Evolutionary conservation across 306 rosid genomes (phyloP), one percentile per base, ranked within the genome.

Genomic region (Cucurbita maxima): DNA sequence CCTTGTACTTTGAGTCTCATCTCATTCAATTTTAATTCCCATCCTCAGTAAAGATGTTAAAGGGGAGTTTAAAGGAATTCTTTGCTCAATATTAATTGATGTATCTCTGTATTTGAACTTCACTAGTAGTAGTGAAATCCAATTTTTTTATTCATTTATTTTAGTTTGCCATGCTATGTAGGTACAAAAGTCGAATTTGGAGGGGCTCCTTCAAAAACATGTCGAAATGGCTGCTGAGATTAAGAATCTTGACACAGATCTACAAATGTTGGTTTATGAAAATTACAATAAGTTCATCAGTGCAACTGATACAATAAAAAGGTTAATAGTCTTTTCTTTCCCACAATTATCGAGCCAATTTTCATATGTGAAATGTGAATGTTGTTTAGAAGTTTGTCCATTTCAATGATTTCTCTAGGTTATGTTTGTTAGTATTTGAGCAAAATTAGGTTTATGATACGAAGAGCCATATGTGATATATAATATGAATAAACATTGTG

Each of bases 221-320:
- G 92, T 90, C 53, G 88, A 86, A 73, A 82, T 91, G 90, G 96
- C 98, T 2, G 97, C 98, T 18, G 98, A 94, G 80, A 91, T 90
- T n/a, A 94, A 94, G 95, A 94, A 94, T 86, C 96, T 94, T 3
- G 98, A 94, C 76, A 94, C 97, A 11, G 98, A 90, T 78, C 78
- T 94, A 77, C 98, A 94, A 83, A 94, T 90, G 97, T 72, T 94
- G 19, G 97, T 94, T 4, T 94, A 89, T 62, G 98, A 94, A 84
- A 87, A 94, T 79, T 94, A 90, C 79, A 94, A 89, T 80, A 94
- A 90, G 83, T 90, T 94, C 79, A 84, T 94, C 74, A 89, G 97
- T 22, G 96, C 95, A 20, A 94, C 98, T 0, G 98, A 90, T 83
- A 86, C 97, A 7, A 90, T 94, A 11, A 90, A 87, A 84, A 92